Evolutionary conservation across 2,329 filamentous ascomycete species (phyloP).

Genomic region (Hypoxylon sp.): DNA sequence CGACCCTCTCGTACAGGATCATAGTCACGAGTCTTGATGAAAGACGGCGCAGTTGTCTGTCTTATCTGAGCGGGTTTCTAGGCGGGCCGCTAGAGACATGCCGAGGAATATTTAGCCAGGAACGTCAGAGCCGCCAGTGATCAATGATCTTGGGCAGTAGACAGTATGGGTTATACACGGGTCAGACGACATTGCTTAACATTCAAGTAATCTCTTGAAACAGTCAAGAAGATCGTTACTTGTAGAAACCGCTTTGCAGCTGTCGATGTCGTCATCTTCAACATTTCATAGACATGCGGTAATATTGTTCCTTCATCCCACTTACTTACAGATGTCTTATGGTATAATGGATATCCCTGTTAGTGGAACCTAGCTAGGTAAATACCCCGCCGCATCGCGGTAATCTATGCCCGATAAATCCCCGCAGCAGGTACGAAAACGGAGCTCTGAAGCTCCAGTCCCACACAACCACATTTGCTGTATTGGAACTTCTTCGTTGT

Average conservation of each 20-base stretch:
- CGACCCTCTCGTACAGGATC: slow-evolving; percentile 2
- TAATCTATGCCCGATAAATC: slow-evolving; percentile 34
- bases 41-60: slow-evolving; percentile 18
- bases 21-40: background rate
- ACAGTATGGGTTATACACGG: background rate
- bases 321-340: no score
- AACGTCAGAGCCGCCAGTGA: slow-evolving; percentile 11
- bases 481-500: no score
- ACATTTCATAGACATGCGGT: slow-evolving; percentile 30
- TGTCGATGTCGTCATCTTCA: slow-evolving; percentile 26
- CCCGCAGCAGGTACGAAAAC: slow-evolving; percentile 23
- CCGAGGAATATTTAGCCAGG: slow-evolving; percentile 31
- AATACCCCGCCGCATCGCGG: slow-evolving; percentile 31
- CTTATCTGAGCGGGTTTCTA: slow-evolving; percentile 28
- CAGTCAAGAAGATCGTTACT: background rate
- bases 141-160: background rate
- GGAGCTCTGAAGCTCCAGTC: slow-evolving; percentile 4
- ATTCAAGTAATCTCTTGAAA: background rate
- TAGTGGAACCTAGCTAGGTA: slow-evolving; percentile 4
- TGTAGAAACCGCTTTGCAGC: background rate
- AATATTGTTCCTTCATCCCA: slow-evolving; percentile 28
- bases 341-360: no score
- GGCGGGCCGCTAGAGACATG: slow-evolving; percentile 32
- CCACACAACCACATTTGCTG: background rate
- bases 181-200: background rate